Conservation (phyloP, 768 basidiomycete genomes). For the Nidularia pulvinata region DNA sequence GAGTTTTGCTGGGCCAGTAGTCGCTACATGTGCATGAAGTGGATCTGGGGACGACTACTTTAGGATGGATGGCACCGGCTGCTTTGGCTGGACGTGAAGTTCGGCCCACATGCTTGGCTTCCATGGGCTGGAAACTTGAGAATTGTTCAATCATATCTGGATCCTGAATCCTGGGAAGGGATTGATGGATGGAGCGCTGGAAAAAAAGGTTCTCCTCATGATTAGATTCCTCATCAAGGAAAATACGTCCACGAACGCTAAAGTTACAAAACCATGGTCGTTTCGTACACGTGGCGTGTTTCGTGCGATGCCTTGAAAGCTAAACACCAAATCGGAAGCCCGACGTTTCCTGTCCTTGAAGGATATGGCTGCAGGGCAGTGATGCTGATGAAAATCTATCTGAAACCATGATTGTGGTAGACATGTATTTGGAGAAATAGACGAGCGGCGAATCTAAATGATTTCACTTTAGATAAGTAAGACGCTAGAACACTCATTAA, state of each 20-base stretch:
- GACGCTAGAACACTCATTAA: too few relatives aligned
- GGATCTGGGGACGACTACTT: conserved; percentile 7
- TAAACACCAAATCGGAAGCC: neutral
- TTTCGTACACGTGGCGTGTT: neutral
- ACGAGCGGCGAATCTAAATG: too few relatives aligned
- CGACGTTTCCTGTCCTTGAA: neutral
- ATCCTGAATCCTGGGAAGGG: neutral
- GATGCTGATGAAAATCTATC: neutral
- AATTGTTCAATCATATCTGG: neutral
- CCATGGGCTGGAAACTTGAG: neutral
- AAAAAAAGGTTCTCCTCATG: neutral
- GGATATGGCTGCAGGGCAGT: neutral
- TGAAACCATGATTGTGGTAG: neutral
- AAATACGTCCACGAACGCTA: neutral
- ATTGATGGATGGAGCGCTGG: neutral
- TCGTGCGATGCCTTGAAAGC: neutral
- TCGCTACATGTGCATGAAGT: too few relatives aligned
- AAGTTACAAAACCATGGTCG: neutral
- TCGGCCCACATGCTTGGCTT: conserved; percentile 2
- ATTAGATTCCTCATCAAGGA: neutral
- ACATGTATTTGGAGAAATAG: too few relatives aligned
- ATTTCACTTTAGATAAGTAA: too few relatives aligned
- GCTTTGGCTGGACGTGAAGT: neutral
- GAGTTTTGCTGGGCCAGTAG: neutral
- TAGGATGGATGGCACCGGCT: conserved; percentile 7